Conservation (phyloP, 2,329 filamentous ascomycete species). For the Diplocarpon mali region DNA sequence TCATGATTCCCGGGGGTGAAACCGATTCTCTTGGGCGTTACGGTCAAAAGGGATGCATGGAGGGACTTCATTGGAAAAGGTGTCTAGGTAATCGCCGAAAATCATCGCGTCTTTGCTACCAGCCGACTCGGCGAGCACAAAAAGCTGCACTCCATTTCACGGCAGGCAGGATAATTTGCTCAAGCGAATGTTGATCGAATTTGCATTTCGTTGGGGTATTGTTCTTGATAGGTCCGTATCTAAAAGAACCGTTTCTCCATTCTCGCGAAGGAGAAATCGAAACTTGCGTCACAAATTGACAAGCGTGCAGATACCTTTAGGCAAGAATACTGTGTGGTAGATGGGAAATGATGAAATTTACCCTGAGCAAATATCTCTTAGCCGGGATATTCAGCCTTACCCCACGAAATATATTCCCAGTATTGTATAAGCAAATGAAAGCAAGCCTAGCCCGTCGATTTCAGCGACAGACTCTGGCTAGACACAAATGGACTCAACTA, state of each 20-base stretch:
- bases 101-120: background rate
- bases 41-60: background rate
- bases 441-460: no score
- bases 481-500: no score
- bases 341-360: no score
- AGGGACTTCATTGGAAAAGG: background rate
- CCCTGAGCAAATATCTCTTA: no score
- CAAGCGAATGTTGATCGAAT: background rate
- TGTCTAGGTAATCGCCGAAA: background rate
- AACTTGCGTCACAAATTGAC: background rate
- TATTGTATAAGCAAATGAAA: no score
- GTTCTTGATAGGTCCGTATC: background rate
- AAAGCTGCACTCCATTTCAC: background rate
- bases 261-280: background rate
- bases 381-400: no score
- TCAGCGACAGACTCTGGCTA: no score
- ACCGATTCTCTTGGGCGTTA: background rate
- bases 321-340: no score
- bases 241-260: background rate
- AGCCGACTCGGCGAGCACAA: no score
- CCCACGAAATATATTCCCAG: no score
- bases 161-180: background rate
- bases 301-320: background rate
- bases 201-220: background rate
- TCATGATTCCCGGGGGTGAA: slow-evolving; percentile 4